Evolutionary conservation across 768 basidiomycete species (phyloP), one percentile per base, ranked within the genome.

Genomic region (Omphalotus guepiniiformis): DNA sequence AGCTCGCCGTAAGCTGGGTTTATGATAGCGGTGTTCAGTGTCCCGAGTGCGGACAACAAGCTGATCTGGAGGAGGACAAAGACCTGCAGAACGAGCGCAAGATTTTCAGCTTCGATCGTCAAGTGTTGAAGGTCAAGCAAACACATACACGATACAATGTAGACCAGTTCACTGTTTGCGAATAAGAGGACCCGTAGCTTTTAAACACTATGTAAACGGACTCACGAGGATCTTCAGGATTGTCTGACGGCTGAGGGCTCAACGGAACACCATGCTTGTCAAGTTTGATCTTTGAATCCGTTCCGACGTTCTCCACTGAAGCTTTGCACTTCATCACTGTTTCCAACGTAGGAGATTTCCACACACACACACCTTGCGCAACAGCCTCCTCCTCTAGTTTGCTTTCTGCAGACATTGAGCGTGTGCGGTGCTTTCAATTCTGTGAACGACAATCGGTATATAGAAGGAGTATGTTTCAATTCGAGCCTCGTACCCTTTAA

Each of bases 171-270:
- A 12, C 15, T 16, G 22, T 18, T 18, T 22, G 45, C 39, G 5
- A 28, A 13, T 18, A 42, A 29, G 15, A 39, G 35, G 15, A 46
- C 23, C 6, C 2, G 21, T 37, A 16, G 35, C 35, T 16, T 6
- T 16, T 15, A n/a, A 5, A 37, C 15, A 15, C 35, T 5, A 6
- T 6, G 35, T 6, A 15, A 7, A n/a, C 35, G 35, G 9, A 49
- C 44, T 50, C 51, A 66, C 65, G 58, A 26, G 71, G 72, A 54
- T 74, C 72, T 30, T 58, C 60, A n/a, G 64, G 63, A 13, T 64
- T 66, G 30, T 55, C 52, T 3, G 69, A 63, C 13, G 72, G 72
- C 38, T 75, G 72, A 25, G 74, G 72, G 35, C 69, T 59, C 39
- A 75, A 65, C 12, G 71, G 65, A 12, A 73, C 63, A 15, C 69